Base-by-base conservation (phyloP, 2,329 filamentous ascomycete species). In the Beauveria sp. region DNA sequence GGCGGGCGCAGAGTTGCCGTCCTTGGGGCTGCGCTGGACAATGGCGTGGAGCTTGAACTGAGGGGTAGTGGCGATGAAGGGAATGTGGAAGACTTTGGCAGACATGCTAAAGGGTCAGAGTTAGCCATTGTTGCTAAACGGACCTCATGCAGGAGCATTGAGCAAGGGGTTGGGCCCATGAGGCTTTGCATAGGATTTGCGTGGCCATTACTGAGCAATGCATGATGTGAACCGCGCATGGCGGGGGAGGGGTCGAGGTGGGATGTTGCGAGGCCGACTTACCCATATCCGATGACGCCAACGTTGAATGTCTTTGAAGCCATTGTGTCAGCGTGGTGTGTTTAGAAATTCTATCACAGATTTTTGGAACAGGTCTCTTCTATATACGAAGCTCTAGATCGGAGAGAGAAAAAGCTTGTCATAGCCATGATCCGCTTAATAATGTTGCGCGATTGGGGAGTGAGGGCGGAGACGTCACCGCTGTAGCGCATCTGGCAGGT, bases 1-100 rank as follows among this genome's bases (percentile, higher is more conserved):
- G 64, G 81, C 80, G 22, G 85, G 82, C 0, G 88, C 88, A 62
- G 90, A 88, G 71, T 88, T 82, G 57, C 79, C 77, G 2, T 81
- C 74, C 65, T 81, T 83, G 6, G 89, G 89, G 5, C 77, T 83
- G 63, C 90, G 85, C 74, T 94, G 90, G 30, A 93, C 87, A 66
- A 94, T 86, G 64, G 87, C 84, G 70, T 91, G 84, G 22, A 93
- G 83, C 57, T 80, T 85, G 70, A 92, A 80, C 59, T 83, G 77
- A 7, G 85, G 79, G 0, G 87, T 84, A 34, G 81, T 80, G 58
- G 77, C 76, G 73, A 94, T 82, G 64, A 79, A 82, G 0, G 80
- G 80, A 3, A 81, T 71, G 60, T 82, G 90, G 76, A 93, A 94
- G 75, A 89, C 80, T 71, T 92, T 92, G 73, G 90, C 90, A 2